Evolutionary conservation across 2,329 filamentous ascomycete species (phyloP).

Genomic region (Fusarium falciforme): DNA sequence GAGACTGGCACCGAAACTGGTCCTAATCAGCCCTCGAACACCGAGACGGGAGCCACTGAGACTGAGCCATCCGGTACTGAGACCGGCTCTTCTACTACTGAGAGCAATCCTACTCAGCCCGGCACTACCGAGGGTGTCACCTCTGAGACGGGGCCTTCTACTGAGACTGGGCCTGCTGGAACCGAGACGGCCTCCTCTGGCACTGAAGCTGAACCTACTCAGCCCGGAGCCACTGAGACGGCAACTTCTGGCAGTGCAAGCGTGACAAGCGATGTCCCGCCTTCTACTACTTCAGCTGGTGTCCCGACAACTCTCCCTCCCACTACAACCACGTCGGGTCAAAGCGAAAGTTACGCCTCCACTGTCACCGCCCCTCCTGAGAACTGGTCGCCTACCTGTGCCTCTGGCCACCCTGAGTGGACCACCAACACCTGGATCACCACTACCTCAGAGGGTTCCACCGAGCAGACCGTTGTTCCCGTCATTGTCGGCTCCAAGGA

Average conservation of each 20-base stretch:
- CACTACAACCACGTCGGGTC: background rate
- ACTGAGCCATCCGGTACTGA: background rate
- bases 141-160: background rate
- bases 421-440: slow-evolving; percentile 34
- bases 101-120: background rate
- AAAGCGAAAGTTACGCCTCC: background rate
- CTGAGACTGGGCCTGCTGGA: background rate
- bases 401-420: slow-evolving; percentile 18
- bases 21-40: background rate
- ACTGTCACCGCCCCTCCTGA: background rate
- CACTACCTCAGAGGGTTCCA: slow-evolving; percentile 15
- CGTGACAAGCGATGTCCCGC: background rate
- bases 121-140: background rate
- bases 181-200: background rate
- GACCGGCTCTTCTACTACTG: background rate
- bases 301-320: background rate
- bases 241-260: background rate
- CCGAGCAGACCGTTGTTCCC: slow-evolving; percentile 23
- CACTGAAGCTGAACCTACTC: background rate
- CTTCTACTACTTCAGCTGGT: background rate
- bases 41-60: background rate
- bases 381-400: background rate
- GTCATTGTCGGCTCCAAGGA: slow-evolving; percentile 19
- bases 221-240: background rate
- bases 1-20: background rate